Base-by-base conservation (phyloP, 1,284 basidiomycete species). In the Hymenochaete sp. region DNA sequence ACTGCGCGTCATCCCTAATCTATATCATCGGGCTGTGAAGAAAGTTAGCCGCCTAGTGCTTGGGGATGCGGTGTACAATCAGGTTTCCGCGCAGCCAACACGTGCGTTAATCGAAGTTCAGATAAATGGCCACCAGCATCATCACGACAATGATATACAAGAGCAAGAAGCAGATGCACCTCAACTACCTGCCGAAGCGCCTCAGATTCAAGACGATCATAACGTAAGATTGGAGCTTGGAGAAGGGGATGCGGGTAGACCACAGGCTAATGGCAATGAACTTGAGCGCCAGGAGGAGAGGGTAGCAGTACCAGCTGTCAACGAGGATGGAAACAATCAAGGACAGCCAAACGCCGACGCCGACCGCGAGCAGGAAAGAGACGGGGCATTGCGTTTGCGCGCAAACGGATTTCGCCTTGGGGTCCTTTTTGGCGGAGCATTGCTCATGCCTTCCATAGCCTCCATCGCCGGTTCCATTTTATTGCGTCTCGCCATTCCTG, bases 401-500 rank as follows among this genome's bases (percentile, higher is more conserved):
- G 62, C 77, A 51, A 73, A 74, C 14, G 69, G 73, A 11, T 67
- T 71, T 13, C 76, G 77, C 0, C 55, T 86, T 1, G 82, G 81
- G 1, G 71, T 79, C 16, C 63, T 73, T 53, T 59, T 86, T 38
- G 79, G 75, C 21, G 80, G 79, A 2, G 80, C 82, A 0, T 62
- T 86, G 14, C 61, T 79, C 47, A 66, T 81, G 41, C 84, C 84
- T 0, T 67, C 68, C 9, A 73, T 87, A 49, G 72, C 83, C 13
- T 75, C 63, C 38, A 55, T 67, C 31, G 82, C 82, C 79, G 84
- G 83, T 1, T 57, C 64, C 2, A 51, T 82, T 6, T 67, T 87
- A 3, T 62, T 76, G 27, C 65, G 67, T 11, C 55, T 84, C 2
- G 48, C 48, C 4, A 29, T 50, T 10, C 48, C 48, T 11, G 14